Base-by-base conservation (phyloP, 768 basidiomycete species). In the Termitomyces sp. region DNA sequence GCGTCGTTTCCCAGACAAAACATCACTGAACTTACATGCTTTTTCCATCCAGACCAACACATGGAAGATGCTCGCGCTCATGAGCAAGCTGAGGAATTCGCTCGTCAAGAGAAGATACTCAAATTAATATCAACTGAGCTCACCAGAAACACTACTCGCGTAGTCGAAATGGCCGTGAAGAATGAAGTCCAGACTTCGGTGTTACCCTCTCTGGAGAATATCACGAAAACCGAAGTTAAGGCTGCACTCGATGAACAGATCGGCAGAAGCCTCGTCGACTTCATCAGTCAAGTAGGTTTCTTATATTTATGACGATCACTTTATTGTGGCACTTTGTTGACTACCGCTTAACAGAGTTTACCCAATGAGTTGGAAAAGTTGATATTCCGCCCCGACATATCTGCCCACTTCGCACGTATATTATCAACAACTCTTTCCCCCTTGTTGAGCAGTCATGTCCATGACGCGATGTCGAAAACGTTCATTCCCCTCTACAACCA, bases 141-240 rank as follows among this genome's bases (percentile, higher is more conserved):
- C 51, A 93, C 89, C 9, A 86, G 89, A 73, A 93, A 93, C 64
- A 94, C 92, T 12, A 91, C 91, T 10, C 83, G 91, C 13, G 89
- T 93, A 48, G 93, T 95, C 44, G 93, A 95, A 74, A 82, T 88
- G 80, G 93, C 91, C 14, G 88, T 94, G 67, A 93, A 92, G 76
- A 79, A 76, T 53, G 92, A 93, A 68, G 88, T 94, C 16, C 91
- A 91, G 68, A 87, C 80, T 65, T 91, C 90, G 0, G 89, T 95
- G 13, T 76, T 93, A 20, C 93, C 93, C 4, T 83, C 91, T 8
- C 77, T 95, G 34, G 91, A 93, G 69, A 86, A 75, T 54, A 91
- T 93, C 68, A 93, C 91, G 9, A 88, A 86, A 72, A 84, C 73
- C 50, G 92, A 94, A 71, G 88, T 95, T 55, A 88, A 86, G 70